These are phyloP conservation scores for Plantago coronopus DNA, from an alignment of 305 asterid species.

Conservation along the genomic window DNA sequence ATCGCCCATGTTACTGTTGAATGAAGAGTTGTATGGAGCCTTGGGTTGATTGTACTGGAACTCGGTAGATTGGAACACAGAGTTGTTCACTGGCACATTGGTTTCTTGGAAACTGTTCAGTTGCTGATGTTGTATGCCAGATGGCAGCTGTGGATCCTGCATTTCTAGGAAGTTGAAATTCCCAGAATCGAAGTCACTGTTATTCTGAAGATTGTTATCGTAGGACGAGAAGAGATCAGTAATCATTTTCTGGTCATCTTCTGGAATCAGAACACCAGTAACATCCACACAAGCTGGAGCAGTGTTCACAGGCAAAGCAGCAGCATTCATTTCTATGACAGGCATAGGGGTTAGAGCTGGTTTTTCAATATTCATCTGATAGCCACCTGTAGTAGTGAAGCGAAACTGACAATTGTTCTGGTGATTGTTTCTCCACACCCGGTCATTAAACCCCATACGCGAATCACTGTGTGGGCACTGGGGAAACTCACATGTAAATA, in stretches of 20 bases:
- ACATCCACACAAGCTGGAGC: slow-evolving; percentile 24
- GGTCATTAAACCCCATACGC: slow-evolving; percentile 43
- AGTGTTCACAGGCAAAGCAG: slow-evolving; percentile 20
- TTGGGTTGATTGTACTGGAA: slow-evolving; percentile 36
- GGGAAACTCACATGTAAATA: slow-evolving; percentile 49
- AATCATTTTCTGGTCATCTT: slow-evolving; percentile 50
- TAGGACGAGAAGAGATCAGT: slow-evolving; percentile 45
- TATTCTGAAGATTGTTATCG: slow-evolving; percentile 35
- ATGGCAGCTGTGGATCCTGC: slow-evolving; percentile 35
- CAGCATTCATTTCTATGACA: slow-evolving; percentile 14
- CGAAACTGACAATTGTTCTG: slow-evolving; percentile 49
- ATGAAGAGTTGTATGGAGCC: slow-evolving; percentile 26
- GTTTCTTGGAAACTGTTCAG: slow-evolving; percentile 31
- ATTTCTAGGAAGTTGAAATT: slow-evolving; percentile 25
- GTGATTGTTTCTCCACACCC: slow-evolving; percentile 54
- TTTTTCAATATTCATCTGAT: slow-evolving; percentile 27
- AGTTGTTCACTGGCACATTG: slow-evolving; percentile 24
- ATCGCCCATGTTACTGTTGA: slow-evolving; percentile 25
- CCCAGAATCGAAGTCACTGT: slow-evolving; percentile 30
- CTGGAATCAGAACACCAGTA: slow-evolving; percentile 45
- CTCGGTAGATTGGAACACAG: slow-evolving; percentile 29
- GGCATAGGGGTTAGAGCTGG: slow-evolving; percentile 23
- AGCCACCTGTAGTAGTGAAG: slow-evolving; percentile 22
- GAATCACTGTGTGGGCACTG: slow-evolving; percentile 51
- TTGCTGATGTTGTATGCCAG: slow-evolving; percentile 25